Conservation (phyloP, 768 basidiomycete species). For the Hysterangium stoloniferum region DNA sequence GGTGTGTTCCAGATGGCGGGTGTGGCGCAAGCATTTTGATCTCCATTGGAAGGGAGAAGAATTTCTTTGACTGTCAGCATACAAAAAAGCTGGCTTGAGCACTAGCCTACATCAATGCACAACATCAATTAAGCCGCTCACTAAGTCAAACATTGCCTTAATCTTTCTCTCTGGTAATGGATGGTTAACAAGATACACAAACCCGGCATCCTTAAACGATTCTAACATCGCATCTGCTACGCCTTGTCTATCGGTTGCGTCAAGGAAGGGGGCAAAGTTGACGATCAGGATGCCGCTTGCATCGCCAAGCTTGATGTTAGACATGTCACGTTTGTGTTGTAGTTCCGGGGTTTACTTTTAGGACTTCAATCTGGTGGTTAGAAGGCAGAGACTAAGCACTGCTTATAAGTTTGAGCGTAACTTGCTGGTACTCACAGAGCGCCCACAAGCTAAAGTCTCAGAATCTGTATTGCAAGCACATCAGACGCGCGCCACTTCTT, state of each 20-base stretch:
- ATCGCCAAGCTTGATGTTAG: neutral
- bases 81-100: neutral
- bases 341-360: too few species aligned
- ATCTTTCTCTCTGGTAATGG: constrained; percentile 31
- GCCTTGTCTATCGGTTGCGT: constrained; percentile 30
- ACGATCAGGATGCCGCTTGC: constrained; percentile 25
- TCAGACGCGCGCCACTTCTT: too few species aligned
- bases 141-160: constrained; percentile 36
- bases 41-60: constrained; percentile 33
- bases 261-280: constrained; percentile 36
- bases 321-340: neutral
- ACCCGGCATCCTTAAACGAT: constrained; percentile 40
- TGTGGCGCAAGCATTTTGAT: constrained; percentile 39
- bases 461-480: too few species aligned
- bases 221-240: constrained; percentile 35
- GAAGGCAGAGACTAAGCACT: too few species aligned
- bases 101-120: neutral
- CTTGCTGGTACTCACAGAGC: too few species aligned
- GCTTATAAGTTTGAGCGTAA: too few species aligned
- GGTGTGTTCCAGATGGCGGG: constrained; percentile 36
- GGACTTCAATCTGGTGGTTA: too few species aligned
- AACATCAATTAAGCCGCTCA: constrained; percentile 17
- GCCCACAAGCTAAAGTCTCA: too few species aligned
- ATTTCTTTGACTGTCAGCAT: constrained; percentile 32
- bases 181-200: constrained; percentile 41